These are phyloP conservation scores for Sphagnum tenellum DNA, from an alignment of 225 moss, liverwort and hornwort genomes.

Conservation along the genomic window DNA sequence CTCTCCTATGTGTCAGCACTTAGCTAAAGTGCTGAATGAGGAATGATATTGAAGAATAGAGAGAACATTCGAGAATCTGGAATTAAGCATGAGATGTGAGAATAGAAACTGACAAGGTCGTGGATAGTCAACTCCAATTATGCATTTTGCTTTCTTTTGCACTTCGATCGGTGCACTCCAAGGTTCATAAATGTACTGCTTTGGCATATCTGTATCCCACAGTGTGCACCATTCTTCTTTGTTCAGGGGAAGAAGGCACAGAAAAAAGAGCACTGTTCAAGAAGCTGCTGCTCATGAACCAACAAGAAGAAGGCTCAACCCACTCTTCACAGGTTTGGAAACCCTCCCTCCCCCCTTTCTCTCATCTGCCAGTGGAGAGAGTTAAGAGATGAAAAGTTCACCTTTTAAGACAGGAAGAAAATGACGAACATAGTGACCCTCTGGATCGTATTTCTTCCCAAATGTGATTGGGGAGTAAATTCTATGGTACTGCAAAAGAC, in stretches of 20 bases:
- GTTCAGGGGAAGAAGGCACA: background rate
- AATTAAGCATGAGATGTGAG: background rate
- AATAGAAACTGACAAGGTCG: conserved; percentile 50
- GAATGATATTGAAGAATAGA: too few relatives aligned
- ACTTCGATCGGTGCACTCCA: conserved; percentile 84
- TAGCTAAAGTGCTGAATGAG: too few relatives aligned
- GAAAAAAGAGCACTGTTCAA: too few relatives aligned
- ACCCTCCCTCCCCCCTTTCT: background rate
- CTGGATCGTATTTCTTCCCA: conserved; percentile 84
- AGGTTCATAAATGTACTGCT: conserved; percentile 90
- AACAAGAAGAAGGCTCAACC: too few relatives aligned
- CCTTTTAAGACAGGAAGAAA: conserved; percentile 89
- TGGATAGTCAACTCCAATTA: conserved; percentile 93
- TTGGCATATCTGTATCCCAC: conserved; percentile 67
- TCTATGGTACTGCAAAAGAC: conserved; percentile 74
- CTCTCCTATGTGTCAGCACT: too few relatives aligned
- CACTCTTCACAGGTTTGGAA: too few relatives aligned
- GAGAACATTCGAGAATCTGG: too few relatives aligned
- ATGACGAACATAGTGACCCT: conserved; percentile 78
- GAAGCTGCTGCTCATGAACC: too few relatives aligned
- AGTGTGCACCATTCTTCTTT: background rate
- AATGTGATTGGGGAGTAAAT: conserved; percentile 89
- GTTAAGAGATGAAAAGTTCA: conserved; percentile 7
- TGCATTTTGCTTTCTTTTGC: conserved; percentile 85
- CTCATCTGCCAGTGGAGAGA: background rate